Conservation (phyloP, 1,139 yeast species). For the Kazachstania sp. region DNA sequence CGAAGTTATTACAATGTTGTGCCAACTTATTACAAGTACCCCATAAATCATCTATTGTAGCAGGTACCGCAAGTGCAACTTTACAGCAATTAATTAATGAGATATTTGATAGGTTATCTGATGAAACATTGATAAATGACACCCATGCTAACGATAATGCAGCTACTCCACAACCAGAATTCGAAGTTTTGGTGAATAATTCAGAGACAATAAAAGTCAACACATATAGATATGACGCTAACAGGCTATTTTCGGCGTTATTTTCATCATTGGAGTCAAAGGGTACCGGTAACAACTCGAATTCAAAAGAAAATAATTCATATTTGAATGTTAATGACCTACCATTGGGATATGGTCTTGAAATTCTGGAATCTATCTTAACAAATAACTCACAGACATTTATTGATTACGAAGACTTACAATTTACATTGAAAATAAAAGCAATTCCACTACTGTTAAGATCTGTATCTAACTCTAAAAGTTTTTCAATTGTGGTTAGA, state of each 20-base stretch:
- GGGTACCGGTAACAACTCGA: neutral
- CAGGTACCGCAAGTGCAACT: constrained; percentile 91
- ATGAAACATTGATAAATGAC: neutral
- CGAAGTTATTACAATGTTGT: constrained; percentile 59
- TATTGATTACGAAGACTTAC: constrained; percentile 52
- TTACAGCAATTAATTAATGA: constrained; percentile 74
- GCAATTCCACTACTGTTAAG: constrained; percentile 70
- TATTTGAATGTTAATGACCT: constrained; percentile 47
- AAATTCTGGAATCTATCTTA: constrained; percentile 58
- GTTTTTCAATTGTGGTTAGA: constrained; percentile 62
- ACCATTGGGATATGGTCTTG: constrained; percentile 65
- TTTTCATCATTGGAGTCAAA: constrained; percentile 50
- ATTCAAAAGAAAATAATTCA: constrained; percentile 6
- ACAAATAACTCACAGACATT: constrained; percentile 51
- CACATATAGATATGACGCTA: constrained; percentile 59
- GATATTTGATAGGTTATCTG: constrained; percentile 52
- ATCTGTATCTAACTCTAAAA: constrained; percentile 51
- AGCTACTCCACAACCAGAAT: constrained; percentile 8
- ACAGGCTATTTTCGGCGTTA: constrained; percentile 58
- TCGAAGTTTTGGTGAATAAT: constrained; percentile 39
- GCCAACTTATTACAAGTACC: constrained; percentile 55
- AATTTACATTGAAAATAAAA: constrained; percentile 52
- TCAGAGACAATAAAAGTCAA: constrained; percentile 39
- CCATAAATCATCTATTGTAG: constrained; percentile 66
- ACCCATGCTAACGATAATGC: neutral